Conservation (phyloP, 306 rosid genomes). For the Echinosophora koreensis region DNA sequence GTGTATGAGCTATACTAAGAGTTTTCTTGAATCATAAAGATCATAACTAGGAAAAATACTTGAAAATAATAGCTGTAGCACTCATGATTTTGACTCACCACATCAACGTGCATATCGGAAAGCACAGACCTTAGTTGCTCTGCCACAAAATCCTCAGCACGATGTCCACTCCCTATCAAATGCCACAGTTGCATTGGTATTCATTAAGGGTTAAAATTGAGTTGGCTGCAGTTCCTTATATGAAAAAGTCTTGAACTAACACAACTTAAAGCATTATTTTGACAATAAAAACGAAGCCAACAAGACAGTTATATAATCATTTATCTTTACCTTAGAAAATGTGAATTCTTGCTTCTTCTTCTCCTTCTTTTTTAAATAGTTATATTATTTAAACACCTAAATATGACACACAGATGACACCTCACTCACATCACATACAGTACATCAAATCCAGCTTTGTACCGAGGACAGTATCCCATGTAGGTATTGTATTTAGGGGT, state of each 20-base stretch:
- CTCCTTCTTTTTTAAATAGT: neutral
- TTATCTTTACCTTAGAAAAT: neutral
- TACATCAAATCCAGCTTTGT: neutral
- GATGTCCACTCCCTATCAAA: conserved; percentile 68
- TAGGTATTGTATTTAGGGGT: too few relatives aligned
- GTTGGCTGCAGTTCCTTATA: neutral
- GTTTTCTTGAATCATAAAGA: conserved; percentile 33
- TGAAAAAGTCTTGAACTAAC: neutral
- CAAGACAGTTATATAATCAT: neutral
- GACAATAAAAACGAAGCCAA: neutral
- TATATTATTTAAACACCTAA: too few relatives aligned
- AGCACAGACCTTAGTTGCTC: conserved; percentile 84
- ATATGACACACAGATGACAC: too few relatives aligned
- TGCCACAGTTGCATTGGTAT: neutral
- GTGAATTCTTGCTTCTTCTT: neutral
- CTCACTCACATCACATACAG: neutral
- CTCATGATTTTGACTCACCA: conserved; percentile 62
- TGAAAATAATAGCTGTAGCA: conserved; percentile 20
- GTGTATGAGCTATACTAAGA: conserved; percentile 14
- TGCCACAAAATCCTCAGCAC: conserved; percentile 74
- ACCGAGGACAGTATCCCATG: too few relatives aligned
- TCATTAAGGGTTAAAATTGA: neutral
- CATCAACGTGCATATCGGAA: conserved; percentile 92
- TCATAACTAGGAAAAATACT: neutral
- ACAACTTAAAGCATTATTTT: neutral